These are phyloP conservation scores for Populus hybrid DNA, from an alignment of 441 rosid species.

Conservation along the genomic window DNA sequence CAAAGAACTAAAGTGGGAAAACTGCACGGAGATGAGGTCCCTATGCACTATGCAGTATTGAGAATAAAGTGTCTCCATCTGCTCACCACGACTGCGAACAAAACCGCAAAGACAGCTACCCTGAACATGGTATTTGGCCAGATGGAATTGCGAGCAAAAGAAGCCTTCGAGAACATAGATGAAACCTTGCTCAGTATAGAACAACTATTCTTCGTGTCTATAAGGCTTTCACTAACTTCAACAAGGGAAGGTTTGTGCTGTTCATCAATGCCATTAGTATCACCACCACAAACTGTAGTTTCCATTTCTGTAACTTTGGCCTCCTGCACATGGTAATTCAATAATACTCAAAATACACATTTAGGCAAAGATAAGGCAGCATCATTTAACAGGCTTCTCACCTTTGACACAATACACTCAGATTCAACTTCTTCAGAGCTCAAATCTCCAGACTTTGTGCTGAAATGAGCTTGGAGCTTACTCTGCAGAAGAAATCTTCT, in stretches of 20 bases:
- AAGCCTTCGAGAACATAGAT: constrained; percentile 19
- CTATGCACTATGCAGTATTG: constrained; percentile 10
- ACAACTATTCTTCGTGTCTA: constrained; percentile 11
- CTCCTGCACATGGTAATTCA: constrained; percentile 35
- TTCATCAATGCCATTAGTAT: constrained; percentile 14
- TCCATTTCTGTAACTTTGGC: constrained; percentile 13
- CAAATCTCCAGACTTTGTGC: constrained; percentile 14
- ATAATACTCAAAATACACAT: constrained; percentile 17
- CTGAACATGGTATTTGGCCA: constrained; percentile 28
- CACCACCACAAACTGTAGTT: constrained; percentile 5
- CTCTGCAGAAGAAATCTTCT: constrained; percentile 62
- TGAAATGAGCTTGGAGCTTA: constrained; percentile 29
- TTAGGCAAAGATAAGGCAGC: constrained; percentile 7
- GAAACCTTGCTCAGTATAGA: constrained; percentile 24
- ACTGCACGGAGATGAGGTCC: constrained; percentile 4
- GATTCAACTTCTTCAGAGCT: constrained; percentile 22
- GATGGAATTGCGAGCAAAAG: constrained; percentile 7
- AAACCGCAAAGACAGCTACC: constrained; percentile 29
- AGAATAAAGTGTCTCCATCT: constrained; percentile 19
- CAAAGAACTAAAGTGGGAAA: not conserved
- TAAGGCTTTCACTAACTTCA: constrained; percentile 4
- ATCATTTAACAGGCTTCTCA: constrained; percentile 33
- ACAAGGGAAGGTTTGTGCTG: constrained; percentile 12
- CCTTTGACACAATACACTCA: constrained; percentile 37
- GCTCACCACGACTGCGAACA: constrained; percentile 35